Base-by-base conservation (phyloP, 768 basidiomycete species). In the Suillus ampliporus region DNA sequence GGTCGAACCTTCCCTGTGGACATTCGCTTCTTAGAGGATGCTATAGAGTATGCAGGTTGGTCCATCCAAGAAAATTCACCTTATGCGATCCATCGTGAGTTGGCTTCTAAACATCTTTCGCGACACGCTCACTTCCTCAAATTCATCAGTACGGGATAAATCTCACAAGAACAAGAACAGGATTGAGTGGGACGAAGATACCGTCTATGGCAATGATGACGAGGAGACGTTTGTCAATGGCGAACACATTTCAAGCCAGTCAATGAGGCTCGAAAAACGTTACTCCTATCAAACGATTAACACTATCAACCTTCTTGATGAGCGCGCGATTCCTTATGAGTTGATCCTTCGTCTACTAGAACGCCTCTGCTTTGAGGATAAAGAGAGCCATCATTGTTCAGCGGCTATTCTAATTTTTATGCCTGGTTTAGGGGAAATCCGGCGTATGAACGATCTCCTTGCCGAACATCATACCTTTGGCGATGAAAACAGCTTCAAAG, bases 1-100 rank as follows among this genome's bases (percentile, higher is more conserved):
- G 97, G 97, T 4, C 86, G 97, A 19, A 98, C 95, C 1, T 99
- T 93, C 77, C 97, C 97, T 37, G 97, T 99, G 6, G 88, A 92
- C 57, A 81, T 90, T 21, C 82, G 84, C 48, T 99, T 87, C 73
- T 80, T 99, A 19, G 97, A 99, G 75, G 97, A 99, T 74, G 95
- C 93, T 1, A 84, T 98, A 43, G 90, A 98, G 75, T 80, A 84
- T 60, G 88, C 91, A 6, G 79, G 82, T 15, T 97, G 94, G 94
- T 80, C 85, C 21, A 86, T 97, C 63, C 78, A 86, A 3, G 92
- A 94, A 67, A 83, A 78, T 58, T 97, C 95, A 0, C 91, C 87
- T 10, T 97, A 94, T 76, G 91, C 91, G 7, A 80, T 85, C 63
- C 85, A 86, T 63, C 68, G 92, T 92, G 72, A 67, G 88, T 78